Evolutionary conservation across 495 filamentous ascomycete species (phyloP), one percentile per base, ranked within the genome.

Genomic region (Hypoxylon perforatum): DNA sequence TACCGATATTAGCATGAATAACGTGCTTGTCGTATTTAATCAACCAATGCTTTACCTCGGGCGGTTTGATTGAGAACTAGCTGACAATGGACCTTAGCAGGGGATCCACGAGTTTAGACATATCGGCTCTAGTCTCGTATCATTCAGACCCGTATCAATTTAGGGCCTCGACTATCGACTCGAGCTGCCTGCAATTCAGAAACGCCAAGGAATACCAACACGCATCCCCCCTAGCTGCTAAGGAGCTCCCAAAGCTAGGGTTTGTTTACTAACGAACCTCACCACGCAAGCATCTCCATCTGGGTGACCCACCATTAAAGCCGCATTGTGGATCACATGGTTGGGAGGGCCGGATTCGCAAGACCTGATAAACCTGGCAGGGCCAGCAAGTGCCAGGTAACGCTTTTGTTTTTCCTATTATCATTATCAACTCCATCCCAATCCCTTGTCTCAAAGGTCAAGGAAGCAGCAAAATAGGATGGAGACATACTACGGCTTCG

Each of bases 401-500:
- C 47, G 36, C 42, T 39, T 52, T 53, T 51, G 23, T 14, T 15
- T 52, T 38, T 52, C 47, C 17, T 38, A n/a, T 35, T 35, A 52
- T 53, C n/a, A n/a, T n/a, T n/a, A n/a, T n/a, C n/a, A n/a, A n/a
- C n/a, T n/a, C n/a, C n/a, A n/a, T n/a, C n/a, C n/a, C n/a, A n/a
- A n/a, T n/a, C n/a, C n/a, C n/a, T n/a, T n/a, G n/a, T n/a, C n/a
- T n/a, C n/a, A n/a, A n/a, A n/a, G n/a, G n/a, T n/a, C 57, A 18
- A 8, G 3, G 12, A 25, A 65, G 35, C 38, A 51, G 45, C 36
- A 80, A 70, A 47, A 99, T 98, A 94, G 95, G 98, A 99, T 98
- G 95, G 95, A 99, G 79, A 99, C 95, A 15, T 99, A 97, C 76
- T 84, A 93, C 81, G 95, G 95, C 45, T 88, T 90, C 71, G 93